These are phyloP conservation scores for Tricholoma matsutake DNA, from an alignment of 768 basidiomycete genomes.

Conservation along the genomic window DNA sequence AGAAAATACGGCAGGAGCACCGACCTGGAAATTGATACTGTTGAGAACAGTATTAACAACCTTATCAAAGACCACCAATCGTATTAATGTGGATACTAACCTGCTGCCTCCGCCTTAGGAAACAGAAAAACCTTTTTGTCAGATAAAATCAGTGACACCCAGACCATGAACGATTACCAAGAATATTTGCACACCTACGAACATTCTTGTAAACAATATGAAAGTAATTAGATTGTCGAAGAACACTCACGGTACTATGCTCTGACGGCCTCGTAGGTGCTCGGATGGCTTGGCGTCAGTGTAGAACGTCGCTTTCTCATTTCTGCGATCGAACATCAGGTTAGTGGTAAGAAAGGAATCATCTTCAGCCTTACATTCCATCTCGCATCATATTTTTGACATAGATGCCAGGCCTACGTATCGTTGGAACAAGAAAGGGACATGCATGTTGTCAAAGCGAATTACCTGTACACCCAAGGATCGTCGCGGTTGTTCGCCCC, in stretches of 20 bases:
- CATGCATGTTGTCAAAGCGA: background rate
- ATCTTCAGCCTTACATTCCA: constrained; percentile 46
- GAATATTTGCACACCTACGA: constrained; percentile 60
- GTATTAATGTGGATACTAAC: constrained; percentile 23
- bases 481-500: constrained; percentile 73
- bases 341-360: too few species aligned
- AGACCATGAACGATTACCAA: constrained; percentile 33
- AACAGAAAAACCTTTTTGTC: background rate
- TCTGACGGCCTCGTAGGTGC: constrained; percentile 57
- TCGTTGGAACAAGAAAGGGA: background rate
- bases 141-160: background rate
- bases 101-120: constrained; percentile 51
- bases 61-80: background rate
- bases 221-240: background rate
- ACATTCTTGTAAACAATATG: background rate
- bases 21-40: constrained; percentile 72
- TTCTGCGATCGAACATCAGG: constrained; percentile 42
- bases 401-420: constrained; percentile 57
- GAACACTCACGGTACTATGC: constrained; percentile 62
- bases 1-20: background rate
- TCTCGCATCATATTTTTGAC: constrained; percentile 71
- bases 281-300: constrained; percentile 56
- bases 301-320: constrained; percentile 75
- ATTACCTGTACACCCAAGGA: constrained; percentile 66
- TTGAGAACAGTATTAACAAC: background rate